Base-by-base conservation (phyloP, 352 stramenopile genomes). In the Phytophthora hybrid region DNA sequence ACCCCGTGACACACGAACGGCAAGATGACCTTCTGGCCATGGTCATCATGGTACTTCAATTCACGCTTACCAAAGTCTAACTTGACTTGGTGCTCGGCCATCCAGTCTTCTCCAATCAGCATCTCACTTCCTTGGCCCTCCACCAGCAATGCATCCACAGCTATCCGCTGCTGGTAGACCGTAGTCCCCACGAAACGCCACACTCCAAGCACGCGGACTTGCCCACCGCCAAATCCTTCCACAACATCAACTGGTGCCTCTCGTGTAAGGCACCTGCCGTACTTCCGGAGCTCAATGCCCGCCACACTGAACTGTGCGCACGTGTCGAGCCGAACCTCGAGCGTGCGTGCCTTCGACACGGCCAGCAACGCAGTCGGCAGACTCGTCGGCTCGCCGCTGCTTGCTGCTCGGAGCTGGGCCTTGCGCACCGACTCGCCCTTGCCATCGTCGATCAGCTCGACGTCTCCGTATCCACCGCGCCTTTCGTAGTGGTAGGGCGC, bases 101-200 rank as follows among this genome's bases (percentile, higher is more conserved):
- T 64, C 51, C 51, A 73, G 51, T 67, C 66, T 19, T 73, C 66
- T 1, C 58, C 66, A 7, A 73, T 44, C 4, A 73, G 52, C 1
- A 73, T 32, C 29, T 67, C 51, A 14, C 53, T 29, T 3, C 16
- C 51, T 23, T 66, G 58, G 1, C 29, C 58, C 11, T 67, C 58
- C 9, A 67, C 66, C 4, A 73, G 1, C 2, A 73, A 18, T 0
- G 57, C 66, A 10, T 73, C n/a, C 0, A 63, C 41, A 0, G 23
- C 16, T 0, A 73, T 47, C 1, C 32, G 11, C n/a, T 73, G 58
- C 13, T 67, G 58, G 26, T 59, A 66, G 11, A 26, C 23, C 23
- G 23, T 26, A 26, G 23, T 26, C 23, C 23, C 23, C 23, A 26
- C 23, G 23, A 26, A 63, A 3, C 41, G 11, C 66, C 51, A 67